These are phyloP conservation scores for Suillus tomentosus DNA, from an alignment of 768 basidiomycete genomes.

Conservation along the genomic window DNA sequence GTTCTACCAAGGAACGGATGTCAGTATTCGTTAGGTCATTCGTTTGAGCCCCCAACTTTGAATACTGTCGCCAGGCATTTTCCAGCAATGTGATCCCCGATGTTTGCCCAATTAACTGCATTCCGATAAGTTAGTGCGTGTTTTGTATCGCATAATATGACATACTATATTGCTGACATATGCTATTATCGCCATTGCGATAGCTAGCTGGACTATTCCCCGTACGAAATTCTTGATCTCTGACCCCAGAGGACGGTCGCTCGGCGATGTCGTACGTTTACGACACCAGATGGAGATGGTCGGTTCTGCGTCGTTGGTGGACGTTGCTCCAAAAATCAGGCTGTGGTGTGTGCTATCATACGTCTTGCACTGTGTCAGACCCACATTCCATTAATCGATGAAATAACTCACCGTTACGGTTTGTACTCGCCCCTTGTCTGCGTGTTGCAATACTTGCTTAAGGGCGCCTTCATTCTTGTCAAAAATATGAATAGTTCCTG, in stretches of 20 bases:
- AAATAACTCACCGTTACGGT: background rate
- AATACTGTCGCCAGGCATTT: background rate
- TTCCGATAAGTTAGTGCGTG: background rate
- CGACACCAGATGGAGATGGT: background rate
- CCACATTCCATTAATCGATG: background rate
- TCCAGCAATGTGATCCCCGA: background rate
- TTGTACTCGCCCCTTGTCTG: background rate
- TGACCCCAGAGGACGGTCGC: background rate
- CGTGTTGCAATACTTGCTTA: background rate
- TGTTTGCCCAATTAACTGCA: background rate
- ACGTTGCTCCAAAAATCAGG: background rate
- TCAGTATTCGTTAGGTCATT: background rate
- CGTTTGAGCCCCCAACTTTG: background rate
- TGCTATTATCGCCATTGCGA: background rate
- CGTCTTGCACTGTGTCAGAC: background rate
- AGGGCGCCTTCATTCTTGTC: background rate
- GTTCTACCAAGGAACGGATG: background rate
- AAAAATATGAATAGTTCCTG: background rate
- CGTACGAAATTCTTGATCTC: background rate
- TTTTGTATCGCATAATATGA: background rate
- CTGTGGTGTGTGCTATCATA: background rate
- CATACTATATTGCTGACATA: background rate
- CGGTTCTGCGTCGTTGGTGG: background rate
- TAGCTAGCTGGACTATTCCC: background rate
- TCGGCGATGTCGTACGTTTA: background rate